phyloP scores from a whole-genome alignment of 176 grass and related monocot species.

The Musa acuminata region DNA sequence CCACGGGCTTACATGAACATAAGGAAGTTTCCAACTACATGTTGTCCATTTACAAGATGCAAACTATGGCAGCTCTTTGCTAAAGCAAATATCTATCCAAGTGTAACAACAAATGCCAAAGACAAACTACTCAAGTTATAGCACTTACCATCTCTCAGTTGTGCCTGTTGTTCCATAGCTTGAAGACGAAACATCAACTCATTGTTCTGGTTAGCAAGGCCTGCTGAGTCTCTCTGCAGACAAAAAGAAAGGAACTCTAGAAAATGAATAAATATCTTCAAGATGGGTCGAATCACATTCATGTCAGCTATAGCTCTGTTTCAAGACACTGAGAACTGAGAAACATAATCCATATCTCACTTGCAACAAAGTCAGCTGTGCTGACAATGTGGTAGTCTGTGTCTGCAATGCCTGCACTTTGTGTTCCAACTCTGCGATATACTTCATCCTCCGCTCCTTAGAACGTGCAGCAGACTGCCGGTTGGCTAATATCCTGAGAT shows the following conservation, averaged over 20 bases:
- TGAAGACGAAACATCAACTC: constrained; percentile 93
- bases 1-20: no score
- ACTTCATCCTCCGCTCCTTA: constrained; percentile 83
- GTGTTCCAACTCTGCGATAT: constrained; percentile 88
- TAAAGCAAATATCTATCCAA: neutral
- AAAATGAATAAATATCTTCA: neutral
- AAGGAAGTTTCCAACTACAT: no score
- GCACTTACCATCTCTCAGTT: constrained; percentile 75
- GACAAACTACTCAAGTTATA: neutral
- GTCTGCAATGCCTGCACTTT: constrained; percentile 90
- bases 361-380: constrained; percentile 76
- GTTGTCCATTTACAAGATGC: no score
- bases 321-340: neutral
- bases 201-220: constrained; percentile 61
- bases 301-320: no score
- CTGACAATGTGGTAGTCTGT: constrained; percentile 69
- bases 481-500: constrained; percentile 76
- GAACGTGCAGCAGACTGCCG: constrained; percentile 92
- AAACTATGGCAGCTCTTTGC: no score
- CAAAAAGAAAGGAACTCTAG: constrained; percentile 1
- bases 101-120: neutral
- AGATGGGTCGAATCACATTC: no score
- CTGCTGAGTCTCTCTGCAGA: constrained; percentile 54
- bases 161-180: constrained; percentile 93
- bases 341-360: constrained; percentile 11